A percentile compares a stretch with the other conserved stretches of the same genome.
Evolutionary conservation across 164 flowering plant species (phyloP).

Genomic region (Cinnamomum chago): DNA sequence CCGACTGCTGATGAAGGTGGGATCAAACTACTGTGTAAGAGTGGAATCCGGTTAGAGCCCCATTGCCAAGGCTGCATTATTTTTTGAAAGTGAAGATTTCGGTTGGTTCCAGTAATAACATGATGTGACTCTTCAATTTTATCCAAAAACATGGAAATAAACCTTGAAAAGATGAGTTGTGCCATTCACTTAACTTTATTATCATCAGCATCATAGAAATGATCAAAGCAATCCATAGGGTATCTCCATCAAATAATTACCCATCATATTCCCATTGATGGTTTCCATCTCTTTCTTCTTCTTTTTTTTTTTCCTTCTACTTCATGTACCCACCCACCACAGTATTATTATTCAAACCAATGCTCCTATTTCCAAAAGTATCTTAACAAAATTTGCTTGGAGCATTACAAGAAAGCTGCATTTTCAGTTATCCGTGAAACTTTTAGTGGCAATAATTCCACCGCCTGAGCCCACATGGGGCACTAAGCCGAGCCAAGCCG

Average conservation of each 20-base stretch:
- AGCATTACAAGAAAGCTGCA: slow-evolving; percentile 27
- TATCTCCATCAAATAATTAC: slow-evolving; percentile 51
- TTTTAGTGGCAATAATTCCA: slow-evolving; percentile 55
- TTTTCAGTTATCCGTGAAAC: slow-evolving; percentile 34
- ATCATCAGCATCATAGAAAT: slow-evolving; percentile 10
- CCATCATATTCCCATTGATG: slow-evolving; percentile 45
- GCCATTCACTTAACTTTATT: neutral
- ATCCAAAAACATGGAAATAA: neutral
- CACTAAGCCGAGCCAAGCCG: slow-evolving; percentile 23
- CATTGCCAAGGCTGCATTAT: too few species aligned
- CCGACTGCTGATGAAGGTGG: too few species aligned
- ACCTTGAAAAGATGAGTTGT: neutral
- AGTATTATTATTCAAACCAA: slow-evolving; percentile 21
- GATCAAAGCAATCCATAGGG: slow-evolving; percentile 46
- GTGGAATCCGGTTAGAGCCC: too few species aligned
- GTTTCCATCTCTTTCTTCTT: slow-evolving; percentile 24
- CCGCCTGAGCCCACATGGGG: slow-evolving; percentile 39
- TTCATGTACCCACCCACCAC: slow-evolving; percentile 22
- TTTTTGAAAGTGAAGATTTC: too few species aligned
- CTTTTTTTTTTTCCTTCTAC: slow-evolving; percentile 14
- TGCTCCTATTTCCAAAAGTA: slow-evolving; percentile 6
- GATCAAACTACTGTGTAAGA: too few species aligned
- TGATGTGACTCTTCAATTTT: too few species aligned
- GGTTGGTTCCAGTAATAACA: too few species aligned
- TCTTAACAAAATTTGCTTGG: slow-evolving; percentile 18